phyloP scores from a whole-genome alignment of 2,329 filamentous ascomycete genomes.

The Neonectria hederae region DNA sequence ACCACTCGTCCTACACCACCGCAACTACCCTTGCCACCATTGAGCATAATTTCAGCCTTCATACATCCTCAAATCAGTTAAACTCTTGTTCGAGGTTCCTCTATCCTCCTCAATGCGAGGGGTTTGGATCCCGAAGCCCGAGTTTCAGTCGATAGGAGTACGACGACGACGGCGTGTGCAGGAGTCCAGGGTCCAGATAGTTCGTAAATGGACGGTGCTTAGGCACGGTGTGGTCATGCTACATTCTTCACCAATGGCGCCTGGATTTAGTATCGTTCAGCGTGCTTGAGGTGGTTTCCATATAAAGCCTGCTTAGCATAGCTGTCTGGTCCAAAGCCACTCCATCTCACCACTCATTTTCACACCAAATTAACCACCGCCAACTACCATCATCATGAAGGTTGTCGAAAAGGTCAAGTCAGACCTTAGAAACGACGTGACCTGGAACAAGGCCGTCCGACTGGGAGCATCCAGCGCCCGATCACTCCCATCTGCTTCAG shows the following conservation, averaged over 20 bases:
- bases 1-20: constrained; percentile 20
- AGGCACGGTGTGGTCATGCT: neutral
- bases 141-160: constrained; percentile 7
- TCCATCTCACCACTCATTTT: neutral
- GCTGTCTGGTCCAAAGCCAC: neutral
- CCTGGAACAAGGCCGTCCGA: constrained; percentile 36
- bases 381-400: constrained; percentile 30
- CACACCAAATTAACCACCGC: neutral
- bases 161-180: neutral
- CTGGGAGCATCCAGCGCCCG: constrained; percentile 33
- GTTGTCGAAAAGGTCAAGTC: constrained; percentile 30
- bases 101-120: neutral
- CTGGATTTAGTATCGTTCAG: neutral
- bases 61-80: constrained; percentile 2
- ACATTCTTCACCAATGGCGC: neutral
- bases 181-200: neutral
- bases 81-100: neutral
- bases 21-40: neutral
- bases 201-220: neutral
- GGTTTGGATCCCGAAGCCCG: constrained; percentile 22
- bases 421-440: constrained; percentile 35
- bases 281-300: neutral
- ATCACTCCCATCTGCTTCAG: constrained; percentile 60
- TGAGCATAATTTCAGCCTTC: neutral
- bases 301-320: neutral